These are phyloP conservation scores for Xylaria bambusicola DNA, from an alignment of 495 filamentous ascomycete genomes.

Conservation along the genomic window DNA sequence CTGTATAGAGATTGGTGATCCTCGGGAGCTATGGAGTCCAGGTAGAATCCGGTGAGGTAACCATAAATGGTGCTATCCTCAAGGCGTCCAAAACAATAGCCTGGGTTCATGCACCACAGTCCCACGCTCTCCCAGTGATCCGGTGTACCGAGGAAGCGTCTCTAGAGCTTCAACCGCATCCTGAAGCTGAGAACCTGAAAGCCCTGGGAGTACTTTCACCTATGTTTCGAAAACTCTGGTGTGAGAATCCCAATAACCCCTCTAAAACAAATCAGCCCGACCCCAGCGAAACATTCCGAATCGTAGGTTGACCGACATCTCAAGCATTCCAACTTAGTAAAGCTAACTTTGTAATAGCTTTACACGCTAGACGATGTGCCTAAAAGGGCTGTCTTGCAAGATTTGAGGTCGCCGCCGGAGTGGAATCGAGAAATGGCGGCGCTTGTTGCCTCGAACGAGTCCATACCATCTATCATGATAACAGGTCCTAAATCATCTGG, in stretches of 20 bases:
- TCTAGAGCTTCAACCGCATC: constrained; percentile 53
- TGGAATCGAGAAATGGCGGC: constrained; percentile 58
- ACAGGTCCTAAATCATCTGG: constrained; percentile 83
- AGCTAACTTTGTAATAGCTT: constrained; percentile 40
- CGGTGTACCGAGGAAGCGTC: constrained; percentile 53
- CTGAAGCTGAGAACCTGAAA: constrained; percentile 56
- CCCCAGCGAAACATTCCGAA: constrained; percentile 38
- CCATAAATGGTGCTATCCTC: constrained; percentile 68
- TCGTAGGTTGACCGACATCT: constrained; percentile 29
- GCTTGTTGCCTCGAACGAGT: constrained; percentile 43
- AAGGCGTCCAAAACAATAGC: constrained; percentile 52
- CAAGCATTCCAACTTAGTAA: background rate
- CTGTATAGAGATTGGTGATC: constrained; percentile 60
- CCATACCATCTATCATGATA: constrained; percentile 55
- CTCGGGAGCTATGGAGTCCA: constrained; percentile 75
- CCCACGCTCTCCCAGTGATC: constrained; percentile 75
- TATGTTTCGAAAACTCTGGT: constrained; percentile 75
- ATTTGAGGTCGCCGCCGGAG: constrained; percentile 63
- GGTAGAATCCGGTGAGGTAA: constrained; percentile 59
- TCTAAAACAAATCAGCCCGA: constrained; percentile 2
- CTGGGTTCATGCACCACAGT: constrained; percentile 71
- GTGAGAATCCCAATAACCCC: constrained; percentile 39
- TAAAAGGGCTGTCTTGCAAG: constrained; percentile 51
- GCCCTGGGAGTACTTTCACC: constrained; percentile 65
- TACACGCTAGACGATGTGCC: constrained; percentile 49